Evolutionary conservation across 1,139 yeast species (phyloP), one percentile per base, ranked within the genome.

Genomic region (Zhuliangozyma parablackwelliae): DNA sequence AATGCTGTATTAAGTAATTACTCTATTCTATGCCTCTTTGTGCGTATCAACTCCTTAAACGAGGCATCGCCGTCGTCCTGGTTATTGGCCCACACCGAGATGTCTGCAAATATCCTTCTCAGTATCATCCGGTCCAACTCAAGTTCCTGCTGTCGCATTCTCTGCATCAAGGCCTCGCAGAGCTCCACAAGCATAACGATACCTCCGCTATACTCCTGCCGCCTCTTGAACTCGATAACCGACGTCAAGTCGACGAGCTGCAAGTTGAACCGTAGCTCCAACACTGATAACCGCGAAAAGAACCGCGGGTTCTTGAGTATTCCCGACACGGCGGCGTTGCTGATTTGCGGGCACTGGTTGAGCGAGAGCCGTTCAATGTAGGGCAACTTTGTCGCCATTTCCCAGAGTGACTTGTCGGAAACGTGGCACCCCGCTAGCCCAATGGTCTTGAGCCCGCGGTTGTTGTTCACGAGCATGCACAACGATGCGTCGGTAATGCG

Each of bases 351-450:
- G 56, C 97, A 90, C 50, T 82, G 81, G 59, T 90, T 90, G 32
- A 90, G 58, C 10, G 95, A 84, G 28, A 90, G 63, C 38, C 97
- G 69, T 50, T 79, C 80, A n/a, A 26, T 8, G 9, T 9, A 9
- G 83, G 41, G 85, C 21, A 42, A 73, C 42, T 69, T 59, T 21
- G 73, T 57, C 0, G 92, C 92, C 32, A 89, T 62, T 51, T 85
- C 92, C 95, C 95, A 87, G 21, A 90, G 63, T 6, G 84, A 69
- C 33, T 78, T 71, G 61, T 90, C 96, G 13, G 85, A 77, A 23
- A 90, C 72, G 38, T 75, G 69, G 56, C 96, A 87, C 7, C 97
- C 97, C 0, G 97, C 96, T 11, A 88, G 62, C 0, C 97, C 97
- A 33, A 90, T 66, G 0, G 97, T 89, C 34, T 68, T 68, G 30